Base-by-base conservation (phyloP, 2,329 filamentous ascomycete genomes). In the Cladophialophora psammophila region DNA sequence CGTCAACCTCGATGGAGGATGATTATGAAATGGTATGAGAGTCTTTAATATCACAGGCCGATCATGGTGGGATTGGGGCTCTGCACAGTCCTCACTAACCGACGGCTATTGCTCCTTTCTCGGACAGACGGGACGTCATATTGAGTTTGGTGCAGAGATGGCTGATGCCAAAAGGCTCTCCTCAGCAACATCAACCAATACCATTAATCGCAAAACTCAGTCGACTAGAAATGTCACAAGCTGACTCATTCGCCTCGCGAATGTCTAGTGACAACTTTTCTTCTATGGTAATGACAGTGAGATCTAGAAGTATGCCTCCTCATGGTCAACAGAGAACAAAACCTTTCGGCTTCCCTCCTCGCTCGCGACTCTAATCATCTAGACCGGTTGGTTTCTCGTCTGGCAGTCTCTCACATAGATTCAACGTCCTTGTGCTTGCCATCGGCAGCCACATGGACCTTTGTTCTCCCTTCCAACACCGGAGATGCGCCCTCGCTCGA, bases 1-100 rank as follows among this genome's bases (percentile, higher is more conserved):
- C 60, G n/a, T 26, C 50, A 8, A 18, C 12, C 8, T 63, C 60
- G 8, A 48, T 55, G 5, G 60, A 56, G 12, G 60, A 63, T 26
- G 60, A 57, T 15, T 45, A 60, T 48, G 45, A 50, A n/a, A 26
- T 50, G 18, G 20, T 50, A 3, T 45, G 40, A 45, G 4, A 18
- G n/a, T 5, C n/a, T 15, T 9, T 4, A 18, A 8, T 6, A 7
- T n/a, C 7, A 20, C 36, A 13, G 36, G 38, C n/a, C 4, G 18
- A 5, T 50, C 45, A 50, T 26, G 45, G n/a, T 20, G 45, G 8
- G 18, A 26, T 31, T 26, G 26, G 26, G 26, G 26, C 26, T 26
- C 26, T 2, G 3, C 26, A 26, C 26, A 26, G 26, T 26, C 26
- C 26, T 26, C 26, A 26, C 26, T 26, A 26, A 26, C 26, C 26